Percentiles rank a stretch among this genome's conserved stretches.
Evolutionary conservation across 306 rosid species (phyloP).

Genomic region (Cicer pinnatifidum): DNA sequence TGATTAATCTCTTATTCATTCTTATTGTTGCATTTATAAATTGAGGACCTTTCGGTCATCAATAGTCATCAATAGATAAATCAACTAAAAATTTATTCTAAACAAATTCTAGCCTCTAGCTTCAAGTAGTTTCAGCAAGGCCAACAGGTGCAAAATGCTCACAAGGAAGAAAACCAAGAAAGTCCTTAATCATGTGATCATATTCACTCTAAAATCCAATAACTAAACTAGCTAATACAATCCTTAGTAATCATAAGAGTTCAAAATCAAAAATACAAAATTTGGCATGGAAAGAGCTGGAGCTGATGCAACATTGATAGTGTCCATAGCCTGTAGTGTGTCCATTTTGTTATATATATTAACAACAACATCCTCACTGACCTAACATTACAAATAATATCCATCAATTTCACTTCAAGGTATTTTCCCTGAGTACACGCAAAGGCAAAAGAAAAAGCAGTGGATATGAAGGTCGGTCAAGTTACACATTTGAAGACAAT

Average conservation of each 20-base stretch:
- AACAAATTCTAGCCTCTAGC: background rate
- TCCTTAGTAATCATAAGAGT: too few species aligned
- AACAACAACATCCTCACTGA: conserved; percentile 54
- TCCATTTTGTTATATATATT: conserved; percentile 74
- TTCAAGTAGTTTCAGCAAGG: conserved; percentile 3
- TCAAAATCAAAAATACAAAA: too few species aligned
- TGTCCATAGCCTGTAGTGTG: conserved; percentile 79
- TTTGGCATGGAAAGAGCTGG: too few species aligned
- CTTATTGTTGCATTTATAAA: too few species aligned
- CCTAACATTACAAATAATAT: background rate
- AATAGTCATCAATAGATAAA: background rate
- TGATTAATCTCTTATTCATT: too few species aligned
- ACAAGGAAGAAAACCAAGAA: too few species aligned
- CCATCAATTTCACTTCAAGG: conserved; percentile 10
- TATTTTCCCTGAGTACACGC: conserved; percentile 3
- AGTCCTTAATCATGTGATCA: too few species aligned
- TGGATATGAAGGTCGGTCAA: background rate
- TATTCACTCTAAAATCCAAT: too few species aligned
- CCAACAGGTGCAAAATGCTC: background rate
- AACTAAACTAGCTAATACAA: too few species aligned
- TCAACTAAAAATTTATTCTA: background rate
- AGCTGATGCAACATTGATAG: conserved; percentile 29
- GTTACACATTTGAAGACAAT: too few species aligned
- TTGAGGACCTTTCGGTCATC: too few species aligned
- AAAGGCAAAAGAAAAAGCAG: background rate